These are phyloP conservation scores for Aspergillus unguis DNA, from an alignment of 2,329 filamentous ascomycete species.

Conservation along the genomic window DNA sequence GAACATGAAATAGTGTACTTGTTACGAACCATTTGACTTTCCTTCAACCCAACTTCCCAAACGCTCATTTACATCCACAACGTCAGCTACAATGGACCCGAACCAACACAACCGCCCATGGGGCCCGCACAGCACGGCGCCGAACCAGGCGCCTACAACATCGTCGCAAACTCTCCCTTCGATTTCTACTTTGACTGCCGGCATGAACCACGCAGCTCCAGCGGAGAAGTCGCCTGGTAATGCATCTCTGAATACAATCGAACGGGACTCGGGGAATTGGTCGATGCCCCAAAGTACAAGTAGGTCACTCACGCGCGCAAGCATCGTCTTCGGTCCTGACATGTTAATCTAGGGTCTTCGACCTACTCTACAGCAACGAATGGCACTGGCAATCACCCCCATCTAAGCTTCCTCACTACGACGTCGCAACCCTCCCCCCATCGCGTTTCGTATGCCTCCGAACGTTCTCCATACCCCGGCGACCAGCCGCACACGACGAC, in stretches of 20 bases:
- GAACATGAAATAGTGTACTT: conserved; percentile 28
- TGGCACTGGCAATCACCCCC: conserved; percentile 43
- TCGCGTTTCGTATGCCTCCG: conserved; percentile 37
- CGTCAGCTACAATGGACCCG: conserved; percentile 34
- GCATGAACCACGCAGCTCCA: conserved; percentile 34
- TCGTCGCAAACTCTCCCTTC: conserved; percentile 45
- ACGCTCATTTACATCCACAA: background rate
- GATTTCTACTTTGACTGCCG: conserved; percentile 48
- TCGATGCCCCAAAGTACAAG: conserved; percentile 58
- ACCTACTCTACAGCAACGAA: conserved; percentile 49
- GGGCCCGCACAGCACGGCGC: conserved; percentile 39
- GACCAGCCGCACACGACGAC: conserved; percentile 35
- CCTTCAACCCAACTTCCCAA: background rate
- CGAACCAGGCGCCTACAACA: conserved; percentile 30
- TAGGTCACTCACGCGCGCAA: conserved; percentile 31
- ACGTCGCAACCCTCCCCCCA: conserved; percentile 47
- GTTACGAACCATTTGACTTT: background rate
- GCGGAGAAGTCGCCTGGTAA: conserved; percentile 44
- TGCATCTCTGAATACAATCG: conserved; percentile 44
- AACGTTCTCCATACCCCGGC: conserved; percentile 41
- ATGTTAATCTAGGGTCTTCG: conserved; percentile 39
- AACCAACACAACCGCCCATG: conserved; percentile 44
- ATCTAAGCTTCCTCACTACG: conserved; percentile 40
- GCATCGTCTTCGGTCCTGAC: background rate
- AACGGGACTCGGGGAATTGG: conserved; percentile 59